Base-by-base conservation (phyloP, 139 green algal genomes). In the Picochlorum sp. region DNA sequence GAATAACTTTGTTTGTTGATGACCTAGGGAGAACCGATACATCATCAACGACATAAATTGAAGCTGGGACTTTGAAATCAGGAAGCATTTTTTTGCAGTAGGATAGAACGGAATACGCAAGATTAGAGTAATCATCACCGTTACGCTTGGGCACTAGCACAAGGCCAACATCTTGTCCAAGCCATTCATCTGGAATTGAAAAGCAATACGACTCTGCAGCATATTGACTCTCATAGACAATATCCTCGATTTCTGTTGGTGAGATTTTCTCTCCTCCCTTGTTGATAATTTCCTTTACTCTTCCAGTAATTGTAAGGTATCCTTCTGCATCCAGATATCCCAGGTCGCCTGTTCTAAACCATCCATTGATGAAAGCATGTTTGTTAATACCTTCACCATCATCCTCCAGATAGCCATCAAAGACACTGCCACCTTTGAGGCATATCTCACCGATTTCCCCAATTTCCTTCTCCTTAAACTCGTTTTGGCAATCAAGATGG, bases 231-330 rank as follows among this genome's bases (percentile, higher is more conserved):
- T 2, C 14, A 43, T 43, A 43, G 35, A 43, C 43, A 29, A 2
- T n/a, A 49, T 35, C 44, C 9, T 39, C 50, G 13, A 53, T 35
- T 77, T 94, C 86, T n/a, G 85, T 67, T 9, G 86, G 86, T 1
- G 69, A 85, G 54, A 94, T 89, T 63, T 91, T 94, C 68, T 94
- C 85, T 13, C 86, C 86, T 7, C 85, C 86, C 0, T 82, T 55
- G 68, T 93, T 94, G 75, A 94, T 96, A 24, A 95, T 80, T 79
- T 95, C 87, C 76, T 96, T 96, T 55, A 87, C 68, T 43, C 88
- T 75, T 2, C 88, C 88, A 8, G 79, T 87, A 12, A 95, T 73
- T 13, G 69, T 85, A 1, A 95, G 55, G 63, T 85, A 93, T 24
- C 85, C 87, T 25, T 91, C 79, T 31, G 55, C 74, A 33, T 89